Percentiles rank a stretch among this genome's conserved stretches.
Evolutionary conservation across 2,329 filamentous ascomycete genomes (phyloP).

Genomic region (Conoideocrella luteorostrata): DNA sequence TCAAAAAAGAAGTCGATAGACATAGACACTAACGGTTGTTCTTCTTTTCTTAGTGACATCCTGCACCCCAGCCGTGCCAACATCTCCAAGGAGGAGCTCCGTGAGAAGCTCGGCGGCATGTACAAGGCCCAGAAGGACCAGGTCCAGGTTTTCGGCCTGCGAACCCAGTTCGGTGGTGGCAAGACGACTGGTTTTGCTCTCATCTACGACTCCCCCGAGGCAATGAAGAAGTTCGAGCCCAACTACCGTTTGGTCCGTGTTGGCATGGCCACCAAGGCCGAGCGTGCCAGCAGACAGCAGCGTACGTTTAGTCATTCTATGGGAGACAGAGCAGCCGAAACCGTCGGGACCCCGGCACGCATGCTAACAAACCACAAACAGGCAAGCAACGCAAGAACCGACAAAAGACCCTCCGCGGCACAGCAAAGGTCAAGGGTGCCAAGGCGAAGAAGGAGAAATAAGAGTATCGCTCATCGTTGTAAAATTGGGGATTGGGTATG

Average conservation of each 20-base stretch:
- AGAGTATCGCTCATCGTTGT: conserved; percentile 34
- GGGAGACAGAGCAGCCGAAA: too few relatives aligned
- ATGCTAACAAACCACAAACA: conserved; percentile 38
- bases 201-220: conserved; percentile 96
- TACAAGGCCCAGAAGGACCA: conserved; percentile 99
- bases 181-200: conserved; percentile 99
- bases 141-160: conserved; percentile 96
- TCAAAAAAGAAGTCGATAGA: not conserved
- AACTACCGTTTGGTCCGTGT: conserved; percentile 94
- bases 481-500: conserved; percentile 24
- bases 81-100: conserved; percentile 98
- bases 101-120: conserved; percentile 84
- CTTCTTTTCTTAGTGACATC: conserved; percentile 67
- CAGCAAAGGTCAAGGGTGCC: conserved; percentile 95
- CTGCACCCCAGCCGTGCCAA: conserved; percentile 98
- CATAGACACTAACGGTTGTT: conserved; percentile 11
- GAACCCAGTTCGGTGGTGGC: conserved; percentile 98
- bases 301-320: conserved; percentile 65
- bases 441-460: conserved; percentile 93
- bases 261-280: conserved; percentile 86
- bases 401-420: conserved; percentile 96
- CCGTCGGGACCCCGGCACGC: too few relatives aligned
- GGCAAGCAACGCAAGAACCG: conserved; percentile 99
- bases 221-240: conserved; percentile 99
- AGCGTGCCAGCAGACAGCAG: conserved; percentile 97